Conservation (phyloP, 306 rosid genomes). For the Vigna mungo region DNA sequence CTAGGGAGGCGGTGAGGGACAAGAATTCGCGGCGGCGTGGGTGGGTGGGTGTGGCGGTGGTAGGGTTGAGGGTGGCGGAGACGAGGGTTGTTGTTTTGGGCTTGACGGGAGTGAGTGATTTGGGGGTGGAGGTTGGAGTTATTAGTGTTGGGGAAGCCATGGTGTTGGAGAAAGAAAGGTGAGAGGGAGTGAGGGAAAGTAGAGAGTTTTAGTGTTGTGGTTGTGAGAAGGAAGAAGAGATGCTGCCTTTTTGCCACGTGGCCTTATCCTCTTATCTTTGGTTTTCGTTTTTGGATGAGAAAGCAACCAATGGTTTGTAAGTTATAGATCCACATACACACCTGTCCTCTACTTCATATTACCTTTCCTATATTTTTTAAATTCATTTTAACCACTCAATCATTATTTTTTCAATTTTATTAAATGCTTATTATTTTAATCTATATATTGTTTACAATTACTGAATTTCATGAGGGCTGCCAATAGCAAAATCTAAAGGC, state of each 20-base stretch:
- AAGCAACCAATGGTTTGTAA: slow-evolving; percentile 57
- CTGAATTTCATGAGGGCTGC: no score
- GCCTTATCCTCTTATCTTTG: slow-evolving; percentile 90
- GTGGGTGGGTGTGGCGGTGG: slow-evolving; percentile 4
- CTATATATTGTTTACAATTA: no score
- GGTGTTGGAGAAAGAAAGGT: slow-evolving; percentile 8
- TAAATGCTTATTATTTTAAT: no score
- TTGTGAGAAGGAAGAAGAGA: not conserved
- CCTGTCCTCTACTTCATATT: not conserved
- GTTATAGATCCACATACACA: slow-evolving; percentile 48
- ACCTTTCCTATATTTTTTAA: no score
- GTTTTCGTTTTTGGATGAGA: slow-evolving; percentile 62
- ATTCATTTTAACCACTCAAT: no score
- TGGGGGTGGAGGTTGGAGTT: slow-evolving; percentile 85
- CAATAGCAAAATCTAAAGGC: no score
- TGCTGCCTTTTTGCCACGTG: slow-evolving; percentile 77
- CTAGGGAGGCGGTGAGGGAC: slow-evolving; percentile 55
- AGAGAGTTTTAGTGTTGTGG: slow-evolving; percentile 37
- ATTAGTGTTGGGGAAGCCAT: slow-evolving; percentile 87
- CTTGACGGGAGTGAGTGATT: slow-evolving; percentile 62
- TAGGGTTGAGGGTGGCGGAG: slow-evolving; percentile 21
- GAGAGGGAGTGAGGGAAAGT: not conserved
- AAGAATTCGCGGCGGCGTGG: slow-evolving; percentile 78
- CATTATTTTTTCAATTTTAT: no score
- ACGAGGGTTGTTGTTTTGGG: slow-evolving; percentile 44